A percentile compares a stretch with the other conserved stretches of the same genome.
phyloP scores from a whole-genome alignment of 495 filamentous ascomycete genomes.

The Neurospora sp. region DNA sequence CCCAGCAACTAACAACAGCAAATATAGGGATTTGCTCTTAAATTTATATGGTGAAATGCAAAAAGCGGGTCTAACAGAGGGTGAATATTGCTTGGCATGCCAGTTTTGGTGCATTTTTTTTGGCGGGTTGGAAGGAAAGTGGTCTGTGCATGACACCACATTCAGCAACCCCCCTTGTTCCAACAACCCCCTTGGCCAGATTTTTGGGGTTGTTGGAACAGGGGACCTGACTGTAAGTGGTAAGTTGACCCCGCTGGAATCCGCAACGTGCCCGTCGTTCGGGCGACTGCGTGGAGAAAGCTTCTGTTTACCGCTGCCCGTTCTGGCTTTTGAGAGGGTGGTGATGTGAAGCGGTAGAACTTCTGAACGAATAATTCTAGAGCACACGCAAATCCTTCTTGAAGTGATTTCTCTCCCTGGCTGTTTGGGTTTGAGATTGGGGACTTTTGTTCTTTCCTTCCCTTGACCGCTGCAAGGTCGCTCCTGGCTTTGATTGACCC shows the following conservation, averaged over 20 bases:
- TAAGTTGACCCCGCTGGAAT: not conserved
- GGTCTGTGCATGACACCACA: too few species aligned
- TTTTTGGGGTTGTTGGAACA: too few species aligned
- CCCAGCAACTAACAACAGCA: too few species aligned
- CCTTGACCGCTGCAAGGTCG: not conserved
- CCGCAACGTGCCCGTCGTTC: not conserved
- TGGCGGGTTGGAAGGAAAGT: too few species aligned
- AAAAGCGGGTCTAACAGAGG: too few species aligned
- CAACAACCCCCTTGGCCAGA: too few species aligned
- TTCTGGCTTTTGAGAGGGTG: not conserved
- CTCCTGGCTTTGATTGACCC: not conserved
- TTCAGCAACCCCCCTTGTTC: too few species aligned
- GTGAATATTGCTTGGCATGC: too few species aligned
- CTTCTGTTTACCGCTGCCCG: not conserved
- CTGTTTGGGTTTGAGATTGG: not conserved
- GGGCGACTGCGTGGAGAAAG: not conserved
- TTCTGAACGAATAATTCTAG: not conserved
- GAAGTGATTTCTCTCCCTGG: not conserved
- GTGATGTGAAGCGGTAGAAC: not conserved
- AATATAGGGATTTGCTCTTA: too few species aligned
- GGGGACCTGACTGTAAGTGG: too few species aligned
- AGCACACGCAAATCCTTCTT: not conserved
- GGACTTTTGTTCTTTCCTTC: not conserved
- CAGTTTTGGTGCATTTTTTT: too few species aligned
- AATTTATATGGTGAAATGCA: too few species aligned